Base-by-base conservation (phyloP, 352 stramenopile genomes). In the Stramenopiles sp. region DNA sequence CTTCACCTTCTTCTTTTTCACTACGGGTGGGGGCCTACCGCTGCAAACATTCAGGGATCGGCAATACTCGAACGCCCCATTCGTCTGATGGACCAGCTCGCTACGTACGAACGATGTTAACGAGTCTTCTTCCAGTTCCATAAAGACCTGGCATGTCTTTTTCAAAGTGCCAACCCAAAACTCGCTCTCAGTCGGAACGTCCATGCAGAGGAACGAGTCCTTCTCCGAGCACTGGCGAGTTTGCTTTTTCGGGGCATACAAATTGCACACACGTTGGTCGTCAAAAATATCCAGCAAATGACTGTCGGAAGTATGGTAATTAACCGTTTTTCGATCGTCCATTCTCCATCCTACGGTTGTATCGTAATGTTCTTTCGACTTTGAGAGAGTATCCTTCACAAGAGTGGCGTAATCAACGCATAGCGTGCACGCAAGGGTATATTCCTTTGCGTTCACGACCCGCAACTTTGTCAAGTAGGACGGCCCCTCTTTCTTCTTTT, bases 241-340 rank as follows among this genome's bases (percentile, higher is more conserved):
- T 18, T 63, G 12, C 25, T 63, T 25, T 25, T 12, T 18, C 25
- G 43, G 12, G 12, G 12, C 25, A 63, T 63, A 63, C 25, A 25
- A 18, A 63, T 63, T 63, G 25, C 43, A 63, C 25, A 63, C 43
- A 18, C 25, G 43, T 63, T 63, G 43, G 12, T 63, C 12, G 25
- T 63, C 43, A 25, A 63, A 63, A 63, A 63, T 63, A 63, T 63
- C 43, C 43, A 63, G 25, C 25, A 63, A 25, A 63, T 63, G 43
- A 63, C 12, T 18, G 25, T 63, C 43, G 12, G 43, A 63, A 18
- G 43, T 63, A 63, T 63, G 43, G 25, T 63, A 63, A 63, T 63
- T 63, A 63, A 63, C 25, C 25, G 12, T 63, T 63, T 63, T 63
- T 25, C 43, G 43, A 18, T 63, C 43, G 25, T 63, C 43, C 43